A percentile compares a stretch with the other conserved stretches of the same genome.
phyloP scores from a whole-genome alignment of 441 rosid genomes.

The Syzygium syzygioides region DNA sequence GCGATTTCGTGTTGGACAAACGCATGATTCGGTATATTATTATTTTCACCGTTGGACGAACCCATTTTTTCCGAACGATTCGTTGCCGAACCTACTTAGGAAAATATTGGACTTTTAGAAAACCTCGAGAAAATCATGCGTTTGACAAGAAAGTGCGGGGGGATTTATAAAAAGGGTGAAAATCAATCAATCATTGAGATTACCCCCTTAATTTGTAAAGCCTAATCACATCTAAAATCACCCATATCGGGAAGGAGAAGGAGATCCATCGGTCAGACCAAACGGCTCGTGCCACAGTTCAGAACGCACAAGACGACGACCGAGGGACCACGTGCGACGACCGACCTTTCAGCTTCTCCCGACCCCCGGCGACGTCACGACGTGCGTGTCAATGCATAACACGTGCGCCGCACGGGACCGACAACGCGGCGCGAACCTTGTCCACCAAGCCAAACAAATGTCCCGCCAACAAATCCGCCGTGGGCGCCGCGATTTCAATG shows the following conservation, averaged over 20 bases:
- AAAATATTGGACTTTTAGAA: not conserved
- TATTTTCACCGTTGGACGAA: too few species aligned
- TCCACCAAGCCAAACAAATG: conserved; percentile 1
- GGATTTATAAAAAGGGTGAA: not conserved
- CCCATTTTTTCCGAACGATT: too few species aligned
- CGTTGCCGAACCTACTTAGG: too few species aligned
- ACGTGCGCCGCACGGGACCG: not conserved
- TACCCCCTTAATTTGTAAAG: not conserved
- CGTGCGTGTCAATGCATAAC: conserved; percentile 9
- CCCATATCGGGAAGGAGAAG: not conserved
- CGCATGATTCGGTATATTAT: too few species aligned
- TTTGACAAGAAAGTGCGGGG: not conserved
- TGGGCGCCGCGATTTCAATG: not conserved
- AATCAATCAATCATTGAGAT: not conserved
- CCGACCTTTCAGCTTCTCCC: not conserved
- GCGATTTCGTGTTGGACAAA: too few species aligned
- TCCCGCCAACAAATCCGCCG: not conserved
- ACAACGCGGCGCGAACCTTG: not conserved
- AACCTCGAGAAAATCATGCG: not conserved
- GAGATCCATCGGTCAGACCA: not conserved
- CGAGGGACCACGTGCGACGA: not conserved
- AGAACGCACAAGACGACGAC: not conserved
- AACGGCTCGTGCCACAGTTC: not conserved
- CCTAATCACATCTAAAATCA: not conserved
- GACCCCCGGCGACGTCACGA: conserved; percentile 14